phyloP scores from a whole-genome alignment of 305 asterid genomes.

The Fraxinus sp. region DNA sequence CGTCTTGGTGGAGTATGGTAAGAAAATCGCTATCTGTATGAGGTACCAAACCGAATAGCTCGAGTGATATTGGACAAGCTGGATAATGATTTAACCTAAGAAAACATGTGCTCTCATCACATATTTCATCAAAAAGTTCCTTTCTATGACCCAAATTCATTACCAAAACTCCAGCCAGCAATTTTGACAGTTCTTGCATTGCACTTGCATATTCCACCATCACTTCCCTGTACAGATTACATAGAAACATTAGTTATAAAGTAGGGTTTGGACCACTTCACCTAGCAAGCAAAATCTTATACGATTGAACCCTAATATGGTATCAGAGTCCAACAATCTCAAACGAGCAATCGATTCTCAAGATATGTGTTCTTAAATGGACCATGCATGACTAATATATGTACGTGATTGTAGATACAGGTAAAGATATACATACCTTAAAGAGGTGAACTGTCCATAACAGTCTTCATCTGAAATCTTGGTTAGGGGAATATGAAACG shows the following conservation, averaged over 20 bases:
- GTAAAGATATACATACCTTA: constrained; percentile 40
- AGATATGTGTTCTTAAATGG: neutral
- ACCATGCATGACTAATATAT: neutral
- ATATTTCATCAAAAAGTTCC: constrained; percentile 32
- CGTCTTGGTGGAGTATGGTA: constrained; percentile 67
- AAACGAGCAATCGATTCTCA: neutral
- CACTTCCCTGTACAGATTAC: constrained; percentile 46
- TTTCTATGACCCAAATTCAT: constrained; percentile 35
- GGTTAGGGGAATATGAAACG: constrained; percentile 60
- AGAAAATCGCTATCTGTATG: constrained; percentile 80
- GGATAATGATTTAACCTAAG: constrained; percentile 65
- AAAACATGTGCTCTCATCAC: constrained; percentile 56
- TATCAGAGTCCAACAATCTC: neutral
- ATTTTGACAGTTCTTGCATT: constrained; percentile 55
- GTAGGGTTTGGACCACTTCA: neutral
- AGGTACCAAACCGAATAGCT: constrained; percentile 55
- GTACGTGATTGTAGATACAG: neutral
- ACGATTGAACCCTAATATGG: neutral
- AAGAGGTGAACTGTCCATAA: constrained; percentile 47
- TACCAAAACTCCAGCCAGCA: constrained; percentile 44
- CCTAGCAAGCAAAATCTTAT: neutral
- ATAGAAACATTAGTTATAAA: neutral
- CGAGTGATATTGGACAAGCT: constrained; percentile 34
- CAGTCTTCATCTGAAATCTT: constrained; percentile 46
- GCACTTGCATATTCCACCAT: constrained; percentile 54